Conservation (phyloP, 768 basidiomycete species). For the Kwoniella dejecticola region DNA sequence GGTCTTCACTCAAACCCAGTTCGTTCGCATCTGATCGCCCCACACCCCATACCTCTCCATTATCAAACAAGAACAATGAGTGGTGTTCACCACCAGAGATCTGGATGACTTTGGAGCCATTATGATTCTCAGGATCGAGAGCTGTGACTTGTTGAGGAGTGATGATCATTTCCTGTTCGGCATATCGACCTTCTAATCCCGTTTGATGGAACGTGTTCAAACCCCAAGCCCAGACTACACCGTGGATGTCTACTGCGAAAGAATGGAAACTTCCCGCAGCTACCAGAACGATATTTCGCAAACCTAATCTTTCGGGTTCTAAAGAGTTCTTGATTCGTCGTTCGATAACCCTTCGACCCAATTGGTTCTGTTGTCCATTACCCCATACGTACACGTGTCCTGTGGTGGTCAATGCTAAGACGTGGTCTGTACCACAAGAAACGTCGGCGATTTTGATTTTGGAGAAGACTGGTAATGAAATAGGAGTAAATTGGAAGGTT, state of each 20-base stretch:
- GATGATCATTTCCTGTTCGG: constrained; percentile 58
- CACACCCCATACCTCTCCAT: constrained; percentile 81
- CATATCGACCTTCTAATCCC: constrained; percentile 59
- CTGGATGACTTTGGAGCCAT: constrained; percentile 59
- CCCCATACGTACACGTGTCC: constrained; percentile 89
- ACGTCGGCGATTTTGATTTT: constrained; percentile 64
- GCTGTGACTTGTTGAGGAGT: constrained; percentile 61
- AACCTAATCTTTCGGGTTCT: constrained; percentile 77
- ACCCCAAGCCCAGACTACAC: constrained; percentile 94
- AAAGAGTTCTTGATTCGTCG: constrained; percentile 87
- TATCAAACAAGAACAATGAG: constrained; percentile 79
- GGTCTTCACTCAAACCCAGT: constrained; percentile 65
- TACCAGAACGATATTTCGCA: constrained; percentile 72
- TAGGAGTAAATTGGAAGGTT: constrained; percentile 57
- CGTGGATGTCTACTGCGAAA: constrained; percentile 82
- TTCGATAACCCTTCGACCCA: constrained; percentile 86
- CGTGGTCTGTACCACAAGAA: constrained; percentile 82
- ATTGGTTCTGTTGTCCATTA: constrained; percentile 83
- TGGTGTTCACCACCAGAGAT: constrained; percentile 77
- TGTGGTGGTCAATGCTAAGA: constrained; percentile 82
- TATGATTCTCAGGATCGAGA: constrained; percentile 52
- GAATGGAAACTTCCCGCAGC: constrained; percentile 85
- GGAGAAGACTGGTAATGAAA: constrained; percentile 51
- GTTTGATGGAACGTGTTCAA: constrained; percentile 78
- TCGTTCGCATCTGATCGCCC: constrained; percentile 84